Evolutionary conservation across 805 yeast species (phyloP).

Genomic region (Ogataea paradorogensis): DNA sequence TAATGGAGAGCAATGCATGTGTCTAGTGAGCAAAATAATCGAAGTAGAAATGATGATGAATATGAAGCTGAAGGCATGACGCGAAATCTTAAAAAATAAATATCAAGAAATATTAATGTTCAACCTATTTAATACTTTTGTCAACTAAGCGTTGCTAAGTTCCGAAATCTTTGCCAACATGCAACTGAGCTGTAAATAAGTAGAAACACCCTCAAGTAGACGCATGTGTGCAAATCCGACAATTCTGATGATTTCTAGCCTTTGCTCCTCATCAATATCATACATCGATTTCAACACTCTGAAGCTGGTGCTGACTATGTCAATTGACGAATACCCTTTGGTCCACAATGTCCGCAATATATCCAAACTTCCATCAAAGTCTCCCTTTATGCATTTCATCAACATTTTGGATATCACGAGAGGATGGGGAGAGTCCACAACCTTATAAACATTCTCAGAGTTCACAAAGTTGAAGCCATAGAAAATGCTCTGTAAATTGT

Average conservation of each 20-base stretch:
- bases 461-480: constrained; percentile 93
- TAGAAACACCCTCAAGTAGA: constrained; percentile 87
- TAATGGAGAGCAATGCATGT: constrained; percentile 22
- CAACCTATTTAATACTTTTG: too few relatives aligned
- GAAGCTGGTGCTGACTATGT: constrained; percentile 87
- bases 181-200: constrained; percentile 83
- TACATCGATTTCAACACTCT: constrained; percentile 77
- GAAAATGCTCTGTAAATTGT: constrained; percentile 88
- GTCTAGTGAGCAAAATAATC: constrained; percentile 19
- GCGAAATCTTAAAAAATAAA: constrained; percentile 5
- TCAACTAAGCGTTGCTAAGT: constrained; percentile 1
- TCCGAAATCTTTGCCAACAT: constrained; percentile 56
- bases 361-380: constrained; percentile 62
- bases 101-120: neutral
- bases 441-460: constrained; percentile 88
- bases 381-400: constrained; percentile 30
- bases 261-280: constrained; percentile 60
- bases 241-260: constrained; percentile 77
- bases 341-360: constrained; percentile 72
- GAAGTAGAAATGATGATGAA: constrained; percentile 1
- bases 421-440: constrained; percentile 97
- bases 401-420: constrained; percentile 72
- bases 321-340: constrained; percentile 91
- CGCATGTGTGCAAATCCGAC: constrained; percentile 93
- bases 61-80: constrained; percentile 7